phyloP scores from a whole-genome alignment of 257 asterid species.

The Mitragyna speciosa region DNA sequence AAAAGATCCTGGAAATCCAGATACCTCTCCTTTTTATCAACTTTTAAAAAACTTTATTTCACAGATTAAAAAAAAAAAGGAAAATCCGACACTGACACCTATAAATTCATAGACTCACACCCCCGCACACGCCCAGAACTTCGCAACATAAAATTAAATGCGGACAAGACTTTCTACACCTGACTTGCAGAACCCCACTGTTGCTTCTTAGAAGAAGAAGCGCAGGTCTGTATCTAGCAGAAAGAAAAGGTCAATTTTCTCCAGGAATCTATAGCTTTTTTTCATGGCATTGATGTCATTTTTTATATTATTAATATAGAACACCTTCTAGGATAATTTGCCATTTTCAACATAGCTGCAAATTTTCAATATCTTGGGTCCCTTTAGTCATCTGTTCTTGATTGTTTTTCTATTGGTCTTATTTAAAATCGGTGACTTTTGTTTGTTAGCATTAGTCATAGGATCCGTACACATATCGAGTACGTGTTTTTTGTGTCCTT shows the following conservation, averaged over 20 bases:
- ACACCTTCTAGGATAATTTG: slow-evolving; percentile 25
- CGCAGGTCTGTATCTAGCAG: slow-evolving; percentile 6
- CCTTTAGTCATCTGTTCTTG: slow-evolving; percentile 16
- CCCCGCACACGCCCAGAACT: not conserved
- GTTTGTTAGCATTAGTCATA: slow-evolving; percentile 28
- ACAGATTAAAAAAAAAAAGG: not conserved
- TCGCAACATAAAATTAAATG: not conserved
- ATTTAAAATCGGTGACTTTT: slow-evolving; percentile 28
- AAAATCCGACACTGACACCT: not conserved
- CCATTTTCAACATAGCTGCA: not conserved
- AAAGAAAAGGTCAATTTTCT: not conserved
- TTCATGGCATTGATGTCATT: slow-evolving; percentile 20
- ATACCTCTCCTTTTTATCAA: slow-evolving; percentile 12
- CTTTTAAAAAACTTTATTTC: not conserved
- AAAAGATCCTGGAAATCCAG: slow-evolving; percentile 24
- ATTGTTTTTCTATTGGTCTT: slow-evolving; percentile 9
- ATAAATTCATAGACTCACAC: slow-evolving; percentile 9
- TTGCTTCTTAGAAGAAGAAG: not conserved
- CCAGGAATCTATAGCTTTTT: not conserved
- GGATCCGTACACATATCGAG: slow-evolving; percentile 42
- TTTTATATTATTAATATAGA: slow-evolving; percentile 10
- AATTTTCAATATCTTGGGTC: slow-evolving; percentile 19
- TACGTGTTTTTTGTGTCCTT: slow-evolving; percentile 23
- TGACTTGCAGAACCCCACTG: slow-evolving; percentile 15
- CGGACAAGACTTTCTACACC: slow-evolving; percentile 7